Base-by-base conservation (phyloP, 306 rosid species). In the Trichosanthes truncata region DNA sequence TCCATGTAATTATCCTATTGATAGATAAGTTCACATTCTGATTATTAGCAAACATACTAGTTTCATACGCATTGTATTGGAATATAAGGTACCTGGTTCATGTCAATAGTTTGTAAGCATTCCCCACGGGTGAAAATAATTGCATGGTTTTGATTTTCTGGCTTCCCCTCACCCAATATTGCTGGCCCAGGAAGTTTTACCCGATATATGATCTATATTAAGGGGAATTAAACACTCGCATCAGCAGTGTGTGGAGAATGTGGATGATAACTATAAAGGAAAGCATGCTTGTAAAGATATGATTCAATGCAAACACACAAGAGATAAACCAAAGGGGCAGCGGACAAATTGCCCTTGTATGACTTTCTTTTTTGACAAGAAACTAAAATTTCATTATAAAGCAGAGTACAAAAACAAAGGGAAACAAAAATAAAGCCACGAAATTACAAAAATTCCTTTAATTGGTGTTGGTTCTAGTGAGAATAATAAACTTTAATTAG, bases 141-240 rank as follows among this genome's bases (percentile, higher is more conserved):
- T 82, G 98, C 97, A 83, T 95, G 98, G 79, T 95, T 95, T 86
- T 95, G 98, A 89, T 92, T 95, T 86, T 95, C 98, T 74, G 98
- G 98, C 86, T 95, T 95, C 40, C 98, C 98, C 86, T 87, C 98
- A 51, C 98, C 98, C 85, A 92, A 81, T n/a, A 95, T 88, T 26
- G 97, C 97, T 48, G 91, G 90, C 71, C 97, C 97, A n/a, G 98
- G 98, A 82, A 95, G 97, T 90, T 90, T 95, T 88, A 95, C 91
- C 83, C 78, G 85, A 80, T 92, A 95, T 77, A 95, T 91, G 63
- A 82, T 90, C 97, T 95, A 80, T 82, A 81, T 80, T 77, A 78
- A 41, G 82, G 75, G 80, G 31, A 80, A 80, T 66, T 6, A 45
- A 62, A 67, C 78, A 81, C 68, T 82, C 63, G 25, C 74, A 80